Evolutionary conservation across 257 asterid genomes (phyloP), one percentile per base, ranked within the genome.

Genomic region (Ilex aquifolium): DNA sequence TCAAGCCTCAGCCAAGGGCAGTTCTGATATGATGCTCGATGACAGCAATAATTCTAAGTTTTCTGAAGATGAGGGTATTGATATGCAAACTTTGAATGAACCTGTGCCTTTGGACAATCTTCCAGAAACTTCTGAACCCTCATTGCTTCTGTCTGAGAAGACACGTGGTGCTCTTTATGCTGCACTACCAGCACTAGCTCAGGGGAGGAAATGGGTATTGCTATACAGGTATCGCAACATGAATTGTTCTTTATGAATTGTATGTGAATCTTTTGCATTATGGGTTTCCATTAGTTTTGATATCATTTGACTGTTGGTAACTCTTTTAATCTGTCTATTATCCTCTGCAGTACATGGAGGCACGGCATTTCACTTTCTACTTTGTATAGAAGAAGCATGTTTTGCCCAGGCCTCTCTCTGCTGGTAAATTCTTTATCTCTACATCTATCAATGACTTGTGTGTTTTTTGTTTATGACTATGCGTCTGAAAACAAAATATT

Each of bases 361-460:
- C 95, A 89, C 73, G 99, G 99, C 15, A 89, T 89, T 46, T 92
- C 97, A 3, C 95, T 89, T 81, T 83, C 96, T 15, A 89, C 94
- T 3, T 69, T 92, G 77, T 92, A 92, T 69, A 82, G 99, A 76
- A 80, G 95, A 81, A 92, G 97, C 86, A 67, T 82, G 83, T 86
- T 87, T 63, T 89, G 88, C 90, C 94, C 97, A 64, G 99, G 97
- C 54, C 85, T 74, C 68, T 83, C 94, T 73, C 83, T 93, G 69
- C 85, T 93, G 95, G 99, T 93, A 85, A 50, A 60, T 60, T n/a
- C 8, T 36, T 36, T 36, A 36, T 36, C 42, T 36, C 8, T 4
- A 8, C 8, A 36, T 36, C 8, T 36, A 4, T 36, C 42, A 36
- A 36, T 36, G 42, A 36, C 5, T 4, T 36, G 8, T 36, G 7